Evolutionary conservation across 306 rosid species (phyloP).

Genomic region (Prunus padus): DNA sequence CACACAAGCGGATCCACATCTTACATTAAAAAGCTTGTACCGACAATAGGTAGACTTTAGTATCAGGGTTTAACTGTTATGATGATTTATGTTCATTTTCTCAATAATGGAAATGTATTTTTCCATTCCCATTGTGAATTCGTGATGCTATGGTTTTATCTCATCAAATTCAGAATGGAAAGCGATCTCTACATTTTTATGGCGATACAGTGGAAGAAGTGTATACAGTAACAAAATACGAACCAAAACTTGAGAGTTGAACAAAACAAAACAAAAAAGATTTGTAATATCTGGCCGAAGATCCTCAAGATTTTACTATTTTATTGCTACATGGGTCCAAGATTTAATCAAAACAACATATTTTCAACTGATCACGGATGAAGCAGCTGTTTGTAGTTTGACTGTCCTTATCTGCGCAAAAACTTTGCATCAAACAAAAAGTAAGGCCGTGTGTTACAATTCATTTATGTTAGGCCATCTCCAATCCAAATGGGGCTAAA

Average conservation of each 20-base stretch:
- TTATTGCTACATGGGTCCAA: not conserved
- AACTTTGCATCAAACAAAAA: no score
- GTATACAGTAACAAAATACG: not conserved
- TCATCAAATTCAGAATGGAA: not conserved
- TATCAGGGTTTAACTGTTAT: not conserved
- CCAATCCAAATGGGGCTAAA: no score
- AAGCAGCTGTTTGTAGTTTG: not conserved
- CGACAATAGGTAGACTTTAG: not conserved
- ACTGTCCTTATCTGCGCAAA: not conserved
- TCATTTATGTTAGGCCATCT: no score
- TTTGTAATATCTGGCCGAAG: no score
- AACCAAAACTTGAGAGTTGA: not conserved
- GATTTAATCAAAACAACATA: no score
- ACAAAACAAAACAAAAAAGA: not conserved
- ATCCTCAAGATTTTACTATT: not conserved
- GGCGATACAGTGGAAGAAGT: not conserved
- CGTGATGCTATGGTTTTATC: not conserved
- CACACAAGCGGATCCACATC: not conserved
- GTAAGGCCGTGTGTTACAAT: no score
- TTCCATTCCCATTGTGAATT: not conserved
- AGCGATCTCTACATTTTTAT: not conserved
- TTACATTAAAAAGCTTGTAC: conserved; percentile 2
- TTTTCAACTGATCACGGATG: not conserved
- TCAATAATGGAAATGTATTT: not conserved
- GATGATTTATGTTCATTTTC: not conserved